Evolutionary conservation across 352 stramenopile genomes (phyloP).

Genomic region (Globisporangium spinosum): DNA sequence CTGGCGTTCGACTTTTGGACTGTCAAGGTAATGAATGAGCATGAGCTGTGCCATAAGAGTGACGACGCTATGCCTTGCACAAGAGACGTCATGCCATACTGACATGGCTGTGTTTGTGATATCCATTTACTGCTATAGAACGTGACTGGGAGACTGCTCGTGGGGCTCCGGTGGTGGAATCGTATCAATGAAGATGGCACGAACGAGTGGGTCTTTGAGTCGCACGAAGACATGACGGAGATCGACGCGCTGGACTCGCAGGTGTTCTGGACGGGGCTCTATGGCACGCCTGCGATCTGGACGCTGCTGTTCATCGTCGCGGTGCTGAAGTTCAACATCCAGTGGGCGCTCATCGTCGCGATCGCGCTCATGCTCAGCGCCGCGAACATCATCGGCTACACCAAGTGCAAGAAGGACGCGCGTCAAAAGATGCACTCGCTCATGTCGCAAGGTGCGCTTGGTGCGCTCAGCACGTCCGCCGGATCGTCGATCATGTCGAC

Average conservation of each 20-base stretch:
- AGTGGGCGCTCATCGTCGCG: slow-evolving; percentile 93
- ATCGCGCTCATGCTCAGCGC: slow-evolving; percentile 90
- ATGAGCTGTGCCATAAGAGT: neutral
- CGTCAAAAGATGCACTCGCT: slow-evolving; percentile 82
- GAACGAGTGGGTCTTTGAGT: slow-evolving; percentile 97
- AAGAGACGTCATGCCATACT: neutral
- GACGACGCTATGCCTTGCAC: neutral
- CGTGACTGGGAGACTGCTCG: slow-evolving; percentile 83
- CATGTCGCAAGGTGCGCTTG: slow-evolving; percentile 73
- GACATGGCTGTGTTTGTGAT: neutral
- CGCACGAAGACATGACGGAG: slow-evolving; percentile 87
- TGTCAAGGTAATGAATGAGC: slow-evolving; percentile 75
- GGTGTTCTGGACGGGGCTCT: slow-evolving; percentile 96
- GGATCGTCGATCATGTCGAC: slow-evolving; percentile 77
- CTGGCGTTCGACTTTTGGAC: slow-evolving; percentile 98
- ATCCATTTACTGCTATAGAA: slow-evolving; percentile 40
- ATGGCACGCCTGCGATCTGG: slow-evolving; percentile 92
- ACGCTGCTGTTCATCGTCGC: slow-evolving; percentile 88
- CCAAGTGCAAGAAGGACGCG: slow-evolving; percentile 93
- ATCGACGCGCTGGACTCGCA: slow-evolving; percentile 87
- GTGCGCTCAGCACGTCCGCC: slow-evolving; percentile 58
- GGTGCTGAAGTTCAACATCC: slow-evolving; percentile 92
- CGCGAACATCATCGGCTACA: slow-evolving; percentile 98
- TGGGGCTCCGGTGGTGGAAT: slow-evolving; percentile 98
- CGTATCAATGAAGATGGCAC: slow-evolving; percentile 93